Evolutionary conservation across 768 basidiomycete genomes (phyloP).

Genomic region (Psilocybe subaeruginosa): DNA sequence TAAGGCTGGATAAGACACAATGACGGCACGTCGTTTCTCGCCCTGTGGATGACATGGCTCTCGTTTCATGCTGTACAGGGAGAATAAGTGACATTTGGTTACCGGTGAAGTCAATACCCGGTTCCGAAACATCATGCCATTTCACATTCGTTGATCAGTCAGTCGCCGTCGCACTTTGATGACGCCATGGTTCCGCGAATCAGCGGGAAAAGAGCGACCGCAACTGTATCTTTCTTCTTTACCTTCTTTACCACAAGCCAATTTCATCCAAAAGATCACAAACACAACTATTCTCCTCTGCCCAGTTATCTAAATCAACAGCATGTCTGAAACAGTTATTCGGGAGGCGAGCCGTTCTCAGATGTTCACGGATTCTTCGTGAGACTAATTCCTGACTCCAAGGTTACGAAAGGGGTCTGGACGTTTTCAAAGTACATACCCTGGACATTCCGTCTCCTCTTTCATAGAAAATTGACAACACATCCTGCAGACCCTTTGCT

Average conservation of each 20-base stretch:
- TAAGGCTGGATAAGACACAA: no score
- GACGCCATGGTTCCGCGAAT: neutral
- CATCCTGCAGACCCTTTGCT: constrained; percentile 57
- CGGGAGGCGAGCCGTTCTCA: constrained; percentile 34
- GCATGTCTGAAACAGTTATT: constrained; percentile 32
- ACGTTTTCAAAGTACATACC: constrained; percentile 59
- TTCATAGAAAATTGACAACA: neutral
- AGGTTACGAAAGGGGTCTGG: constrained; percentile 60
- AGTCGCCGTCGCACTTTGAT: no score
- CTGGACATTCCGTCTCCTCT: no score
- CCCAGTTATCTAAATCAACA: neutral
- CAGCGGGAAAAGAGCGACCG: neutral
- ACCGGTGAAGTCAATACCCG: no score
- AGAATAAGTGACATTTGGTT: no score
- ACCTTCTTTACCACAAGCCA: neutral
- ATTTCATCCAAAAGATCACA: neutral
- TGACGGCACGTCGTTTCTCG: no score
- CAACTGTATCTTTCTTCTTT: neutral
- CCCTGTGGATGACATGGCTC: no score
- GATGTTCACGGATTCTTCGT: neutral
- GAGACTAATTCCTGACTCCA: neutral
- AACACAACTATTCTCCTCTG: neutral
- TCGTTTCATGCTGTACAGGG: no score
- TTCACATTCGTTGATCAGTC: no score
- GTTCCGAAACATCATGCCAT: no score